A percentile compares a stretch with the other conserved stretches of the same genome.
phyloP scores from a whole-genome alignment of 768 basidiomycete genomes.

The Chalciporus piperatus region DNA sequence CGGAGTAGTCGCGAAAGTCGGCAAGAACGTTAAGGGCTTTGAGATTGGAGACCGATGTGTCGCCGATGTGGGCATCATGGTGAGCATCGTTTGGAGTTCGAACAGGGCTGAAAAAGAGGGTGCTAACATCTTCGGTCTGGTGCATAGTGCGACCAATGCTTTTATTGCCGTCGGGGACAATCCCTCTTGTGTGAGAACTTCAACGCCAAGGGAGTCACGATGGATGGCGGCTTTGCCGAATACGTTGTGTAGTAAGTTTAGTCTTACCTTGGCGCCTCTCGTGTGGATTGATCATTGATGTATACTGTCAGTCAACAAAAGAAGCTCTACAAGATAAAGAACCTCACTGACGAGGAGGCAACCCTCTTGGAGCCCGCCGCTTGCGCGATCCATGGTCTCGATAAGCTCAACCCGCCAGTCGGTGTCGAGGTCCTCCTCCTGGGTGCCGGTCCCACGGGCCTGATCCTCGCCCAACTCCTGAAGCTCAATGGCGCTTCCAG shows the following conservation, averaged over 20 bases:
- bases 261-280: neutral
- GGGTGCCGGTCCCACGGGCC: slow-evolving; percentile 88
- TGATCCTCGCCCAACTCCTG: slow-evolving; percentile 84
- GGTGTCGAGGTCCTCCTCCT: slow-evolving; percentile 82
- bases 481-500: slow-evolving; percentile 82
- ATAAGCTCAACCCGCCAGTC: slow-evolving; percentile 79
- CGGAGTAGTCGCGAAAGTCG: slow-evolving; percentile 68
- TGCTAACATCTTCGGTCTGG: slow-evolving; percentile 1
- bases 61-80: slow-evolving; percentile 74
- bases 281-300: neutral
- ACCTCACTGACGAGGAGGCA: slow-evolving; percentile 83
- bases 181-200: slow-evolving; percentile 84
- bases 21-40: slow-evolving; percentile 79
- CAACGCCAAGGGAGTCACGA: slow-evolving; percentile 72
- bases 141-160: slow-evolving; percentile 74
- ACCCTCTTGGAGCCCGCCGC: slow-evolving; percentile 88
- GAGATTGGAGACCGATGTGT: slow-evolving; percentile 78
- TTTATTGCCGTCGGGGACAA: slow-evolving; percentile 85
- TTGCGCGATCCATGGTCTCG: slow-evolving; percentile 89
- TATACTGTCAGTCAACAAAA: slow-evolving; percentile 50
- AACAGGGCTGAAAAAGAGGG: neutral
- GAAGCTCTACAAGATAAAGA: slow-evolving; percentile 85
- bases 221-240: slow-evolving; percentile 86
- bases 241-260: slow-evolving; percentile 75
- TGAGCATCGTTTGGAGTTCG: slow-evolving; percentile 38